Evolutionary conservation across 345 rosid species (phyloP), one percentile per base, ranked within the genome.

Genomic region (Murraya paniculata): DNA sequence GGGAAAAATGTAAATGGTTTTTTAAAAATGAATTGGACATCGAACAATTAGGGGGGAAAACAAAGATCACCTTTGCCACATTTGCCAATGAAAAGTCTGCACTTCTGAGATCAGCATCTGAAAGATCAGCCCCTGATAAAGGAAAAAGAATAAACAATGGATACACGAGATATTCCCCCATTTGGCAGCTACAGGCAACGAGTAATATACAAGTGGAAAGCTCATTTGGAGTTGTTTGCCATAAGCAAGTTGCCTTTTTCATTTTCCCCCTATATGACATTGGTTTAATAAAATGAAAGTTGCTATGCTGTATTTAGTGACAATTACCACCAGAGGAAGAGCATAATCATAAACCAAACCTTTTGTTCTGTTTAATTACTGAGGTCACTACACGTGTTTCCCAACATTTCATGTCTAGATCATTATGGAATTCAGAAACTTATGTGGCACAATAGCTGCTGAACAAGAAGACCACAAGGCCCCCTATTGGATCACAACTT

Each of bases 31-130:
- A 72, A 55, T 5, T 24, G 19, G 31, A 18, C 27, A 55, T 60
- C 9, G 4, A 73, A 77, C 38, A 28, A n/a, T 36, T 45, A 45
- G 50, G 18, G 3, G 3, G 13, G 13, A 10, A 45, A 9, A 7
- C 22, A 66, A 8, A 61, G 45, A 73, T 68, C 71, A 95, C 97
- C 97, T 93, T 93, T 74, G 97, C 86, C 73, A 93, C 94, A 81
- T 92, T 95, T 75, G 99, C 98, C 80, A 95, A 87, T 21, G 97
- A 91, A 84, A 95, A 90, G 85, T 93, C 98, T 58, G 89, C 97
- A 55, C 90, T 88, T 84, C 95, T 88, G 25, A 95, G 97, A 86
- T 95, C 99, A 82, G 97, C 84, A 77, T 95, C 95, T 0, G 98
- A 93, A 82, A 95, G 91, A 87, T 93, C 96, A 83, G 98, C 98